Percentiles rank a stretch among this genome's conserved stretches.
phyloP scores from a whole-genome alignment of 2,329 filamentous ascomycete species.

The Amauroascus niger region DNA sequence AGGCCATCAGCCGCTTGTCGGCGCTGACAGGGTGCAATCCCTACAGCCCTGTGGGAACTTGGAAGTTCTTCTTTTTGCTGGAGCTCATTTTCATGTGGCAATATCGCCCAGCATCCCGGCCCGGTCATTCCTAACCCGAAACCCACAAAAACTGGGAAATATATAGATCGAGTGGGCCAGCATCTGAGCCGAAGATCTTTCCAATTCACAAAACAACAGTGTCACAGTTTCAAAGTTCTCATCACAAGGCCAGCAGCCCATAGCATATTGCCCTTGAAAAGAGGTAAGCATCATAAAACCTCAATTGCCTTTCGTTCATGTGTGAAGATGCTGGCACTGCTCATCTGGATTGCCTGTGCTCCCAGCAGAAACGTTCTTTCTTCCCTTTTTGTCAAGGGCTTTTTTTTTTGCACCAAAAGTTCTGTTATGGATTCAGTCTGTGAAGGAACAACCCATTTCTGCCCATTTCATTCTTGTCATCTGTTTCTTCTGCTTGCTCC shows the following conservation, averaged over 20 bases:
- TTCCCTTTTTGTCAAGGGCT: background rate
- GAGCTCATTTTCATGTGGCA: background rate
- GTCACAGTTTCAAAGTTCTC: background rate
- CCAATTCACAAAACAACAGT: background rate
- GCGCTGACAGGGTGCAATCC: background rate
- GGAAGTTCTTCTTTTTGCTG: background rate
- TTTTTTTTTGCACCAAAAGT: background rate
- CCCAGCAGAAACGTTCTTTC: background rate
- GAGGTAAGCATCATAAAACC: background rate
- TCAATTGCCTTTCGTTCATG: conserved; percentile 3
- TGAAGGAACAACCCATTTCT: background rate
- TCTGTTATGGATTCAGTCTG: no score
- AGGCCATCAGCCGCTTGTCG: background rate
- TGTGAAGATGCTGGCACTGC: background rate
- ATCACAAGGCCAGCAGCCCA: background rate
- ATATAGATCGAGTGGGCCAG: background rate
- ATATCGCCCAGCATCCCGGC: background rate
- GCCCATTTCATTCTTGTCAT: background rate
- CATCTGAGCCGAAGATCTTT: background rate
- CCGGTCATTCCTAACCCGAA: background rate
- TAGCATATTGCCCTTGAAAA: background rate
- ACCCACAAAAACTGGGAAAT: background rate
- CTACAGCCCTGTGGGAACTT: background rate
- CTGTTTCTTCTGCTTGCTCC: background rate
- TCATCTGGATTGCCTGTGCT: conserved; percentile 6